A percentile compares a stretch with the other conserved stretches of the same genome.
Evolutionary conservation across 2,329 filamentous ascomycete genomes (phyloP).

Genomic region (Pseudogymnoascus sp.): DNA sequence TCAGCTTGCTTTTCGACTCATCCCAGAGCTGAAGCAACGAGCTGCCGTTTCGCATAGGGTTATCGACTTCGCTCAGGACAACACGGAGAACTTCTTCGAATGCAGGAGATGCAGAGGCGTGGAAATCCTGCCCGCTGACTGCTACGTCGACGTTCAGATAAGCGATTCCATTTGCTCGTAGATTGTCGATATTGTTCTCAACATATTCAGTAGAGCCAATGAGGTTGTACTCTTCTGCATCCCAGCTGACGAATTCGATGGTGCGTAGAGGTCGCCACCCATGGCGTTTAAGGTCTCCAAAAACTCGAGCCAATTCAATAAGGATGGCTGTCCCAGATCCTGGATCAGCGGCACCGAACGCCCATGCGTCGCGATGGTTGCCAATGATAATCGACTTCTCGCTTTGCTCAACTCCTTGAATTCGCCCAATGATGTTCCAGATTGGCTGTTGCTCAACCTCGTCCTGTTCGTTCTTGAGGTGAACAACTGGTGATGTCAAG

Average conservation of each 20-base stretch:
- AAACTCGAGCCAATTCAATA: constrained; percentile 77
- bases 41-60: constrained; percentile 64
- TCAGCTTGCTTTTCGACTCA: constrained; percentile 50
- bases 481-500: constrained; percentile 63
- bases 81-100: constrained; percentile 65
- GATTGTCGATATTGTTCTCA: constrained; percentile 66
- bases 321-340: constrained; percentile 85
- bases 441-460: constrained; percentile 75
- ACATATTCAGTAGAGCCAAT: constrained; percentile 94
- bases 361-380: constrained; percentile 90
- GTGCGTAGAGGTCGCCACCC: constrained; percentile 92
- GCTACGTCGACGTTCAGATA: constrained; percentile 90
- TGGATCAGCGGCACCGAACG: constrained; percentile 77
- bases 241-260: constrained; percentile 96
- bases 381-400: constrained; percentile 83
- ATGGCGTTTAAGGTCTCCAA: constrained; percentile 65
- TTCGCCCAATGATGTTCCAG: constrained; percentile 83
- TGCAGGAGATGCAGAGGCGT: constrained; percentile 71
- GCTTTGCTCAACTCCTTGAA: constrained; percentile 73
- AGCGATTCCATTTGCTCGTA: constrained; percentile 68
- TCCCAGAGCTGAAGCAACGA: constrained; percentile 66
- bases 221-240: constrained; percentile 85
- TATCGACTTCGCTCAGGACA: constrained; percentile 64
- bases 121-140: constrained; percentile 66
- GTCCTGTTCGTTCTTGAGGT: constrained; percentile 79